These are phyloP conservation scores for Lactarius akahatsu DNA, from an alignment of 768 basidiomycete species.

Conservation along the genomic window DNA sequence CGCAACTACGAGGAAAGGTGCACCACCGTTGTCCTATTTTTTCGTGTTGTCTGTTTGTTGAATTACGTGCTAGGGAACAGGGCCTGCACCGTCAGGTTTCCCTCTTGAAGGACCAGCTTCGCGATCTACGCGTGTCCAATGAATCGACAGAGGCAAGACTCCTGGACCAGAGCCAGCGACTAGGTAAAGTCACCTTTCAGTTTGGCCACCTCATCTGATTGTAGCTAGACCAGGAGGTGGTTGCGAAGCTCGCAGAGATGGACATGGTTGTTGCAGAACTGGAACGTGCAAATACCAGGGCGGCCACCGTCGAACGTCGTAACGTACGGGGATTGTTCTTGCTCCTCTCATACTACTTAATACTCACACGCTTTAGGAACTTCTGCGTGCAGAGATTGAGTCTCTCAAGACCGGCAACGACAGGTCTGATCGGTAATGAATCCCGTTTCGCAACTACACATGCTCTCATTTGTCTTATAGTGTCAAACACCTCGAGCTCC, in stretches of 20 bases:
- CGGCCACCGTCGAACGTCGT: slow-evolving; percentile 87
- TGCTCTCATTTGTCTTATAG: slow-evolving; percentile 39
- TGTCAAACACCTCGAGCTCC: slow-evolving; percentile 67
- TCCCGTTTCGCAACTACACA: background rate
- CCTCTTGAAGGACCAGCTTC: slow-evolving; percentile 84
- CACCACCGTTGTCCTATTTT: slow-evolving; percentile 29
- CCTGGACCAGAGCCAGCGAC: slow-evolving; percentile 85
- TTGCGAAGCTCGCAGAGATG: slow-evolving; percentile 86
- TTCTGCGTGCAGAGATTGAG: slow-evolving; percentile 95
- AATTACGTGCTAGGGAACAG: slow-evolving; percentile 69
- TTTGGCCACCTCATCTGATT: background rate
- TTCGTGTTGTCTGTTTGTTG: background rate
- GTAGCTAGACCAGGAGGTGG: slow-evolving; percentile 79
- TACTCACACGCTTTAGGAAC: slow-evolving; percentile 54
- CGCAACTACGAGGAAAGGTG: slow-evolving; percentile 96
- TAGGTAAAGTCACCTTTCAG: slow-evolving; percentile 51
- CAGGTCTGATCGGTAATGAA: slow-evolving; percentile 59
- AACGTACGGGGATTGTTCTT: slow-evolving; percentile 55
- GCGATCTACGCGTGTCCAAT: slow-evolving; percentile 86
- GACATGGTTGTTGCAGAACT: slow-evolving; percentile 95
- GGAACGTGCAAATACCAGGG: slow-evolving; percentile 91
- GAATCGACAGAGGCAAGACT: slow-evolving; percentile 93
- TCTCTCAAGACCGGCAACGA: slow-evolving; percentile 78
- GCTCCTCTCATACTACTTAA: background rate
- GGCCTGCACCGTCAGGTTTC: slow-evolving; percentile 90